phyloP scores from a whole-genome alignment of 768 basidiomycete genomes.

The Lactifluus volemus region DNA sequence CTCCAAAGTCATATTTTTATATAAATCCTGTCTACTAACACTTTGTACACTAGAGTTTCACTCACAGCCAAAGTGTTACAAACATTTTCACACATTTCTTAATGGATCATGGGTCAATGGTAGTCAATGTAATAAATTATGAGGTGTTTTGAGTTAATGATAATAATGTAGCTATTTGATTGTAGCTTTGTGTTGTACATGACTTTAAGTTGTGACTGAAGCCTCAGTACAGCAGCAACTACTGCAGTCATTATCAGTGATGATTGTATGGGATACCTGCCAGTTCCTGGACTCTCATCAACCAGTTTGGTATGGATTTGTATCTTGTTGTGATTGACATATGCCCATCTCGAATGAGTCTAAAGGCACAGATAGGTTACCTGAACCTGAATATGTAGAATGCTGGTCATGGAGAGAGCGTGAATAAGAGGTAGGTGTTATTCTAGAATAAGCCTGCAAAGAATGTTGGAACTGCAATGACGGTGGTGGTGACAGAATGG shows the following conservation, averaged over 20 bases:
- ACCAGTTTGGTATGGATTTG: not conserved
- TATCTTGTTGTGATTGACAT: constrained; percentile 20
- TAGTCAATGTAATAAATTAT: not conserved
- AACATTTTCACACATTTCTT: too few species aligned
- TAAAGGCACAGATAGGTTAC: constrained; percentile 30
- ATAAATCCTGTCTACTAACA: too few species aligned
- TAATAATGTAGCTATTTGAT: constrained; percentile 5
- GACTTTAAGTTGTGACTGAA: constrained; percentile 1
- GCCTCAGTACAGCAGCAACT: not conserved
- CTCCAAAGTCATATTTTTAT: too few species aligned
- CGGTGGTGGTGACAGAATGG: constrained; percentile 49
- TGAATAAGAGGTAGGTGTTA: constrained; percentile 18
- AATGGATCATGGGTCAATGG: too few species aligned
- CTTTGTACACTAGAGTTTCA: too few species aligned
- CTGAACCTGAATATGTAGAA: constrained; percentile 30
- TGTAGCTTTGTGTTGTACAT: constrained; percentile 10
- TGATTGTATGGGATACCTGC: constrained; percentile 16
- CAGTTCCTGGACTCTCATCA: constrained; percentile 1
- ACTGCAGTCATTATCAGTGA: constrained; percentile 5
- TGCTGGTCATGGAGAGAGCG: constrained; percentile 24
- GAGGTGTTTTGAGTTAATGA: not conserved
- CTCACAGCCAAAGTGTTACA: too few species aligned
- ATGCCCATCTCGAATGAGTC: constrained; percentile 35
- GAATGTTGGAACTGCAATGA: constrained; percentile 23
- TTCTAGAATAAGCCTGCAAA: constrained; percentile 24